Evolutionary conservation across 2,329 filamentous ascomycete species (phyloP).

Genomic region (Botrytis pseudocinerea): DNA sequence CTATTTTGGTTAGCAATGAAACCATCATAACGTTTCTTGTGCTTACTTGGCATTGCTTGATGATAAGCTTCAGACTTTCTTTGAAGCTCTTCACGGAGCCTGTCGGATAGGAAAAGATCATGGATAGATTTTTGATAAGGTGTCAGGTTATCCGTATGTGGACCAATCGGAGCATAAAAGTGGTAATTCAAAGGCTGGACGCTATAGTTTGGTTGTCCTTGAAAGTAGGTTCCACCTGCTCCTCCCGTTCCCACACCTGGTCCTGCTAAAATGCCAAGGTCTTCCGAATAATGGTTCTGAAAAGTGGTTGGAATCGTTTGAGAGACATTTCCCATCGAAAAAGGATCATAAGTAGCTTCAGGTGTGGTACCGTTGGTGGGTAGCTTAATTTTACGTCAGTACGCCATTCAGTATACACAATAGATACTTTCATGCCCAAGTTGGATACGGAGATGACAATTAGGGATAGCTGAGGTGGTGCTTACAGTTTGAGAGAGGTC

Average conservation of each 20-base stretch:
- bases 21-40: not conserved
- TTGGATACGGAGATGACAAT: not conserved
- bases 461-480: not conserved
- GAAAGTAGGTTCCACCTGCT: constrained; percentile 64
- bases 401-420: not conserved
- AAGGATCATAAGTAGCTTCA: constrained; percentile 63
- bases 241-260: not conserved
- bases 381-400: constrained; percentile 39
- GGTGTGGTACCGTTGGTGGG: constrained; percentile 51
- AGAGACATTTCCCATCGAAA: constrained; percentile 58
- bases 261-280: constrained; percentile 51
- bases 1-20: constrained; percentile 39
- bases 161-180: constrained; percentile 83
- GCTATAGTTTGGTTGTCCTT: constrained; percentile 54
- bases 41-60: constrained; percentile 77
- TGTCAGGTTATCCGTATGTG: constrained; percentile 76
- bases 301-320: constrained; percentile 54
- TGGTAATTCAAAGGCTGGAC: constrained; percentile 79
- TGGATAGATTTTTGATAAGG: constrained; percentile 84
- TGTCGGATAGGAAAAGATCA: constrained; percentile 89
- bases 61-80: constrained; percentile 83
- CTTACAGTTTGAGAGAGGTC: constrained; percentile 53
- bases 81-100: constrained; percentile 82
- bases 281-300: constrained; percentile 77
- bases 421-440: not conserved